phyloP scores from a whole-genome alignment of 2,329 filamentous ascomycete genomes.

The Cladobotryum mycophilum region DNA sequence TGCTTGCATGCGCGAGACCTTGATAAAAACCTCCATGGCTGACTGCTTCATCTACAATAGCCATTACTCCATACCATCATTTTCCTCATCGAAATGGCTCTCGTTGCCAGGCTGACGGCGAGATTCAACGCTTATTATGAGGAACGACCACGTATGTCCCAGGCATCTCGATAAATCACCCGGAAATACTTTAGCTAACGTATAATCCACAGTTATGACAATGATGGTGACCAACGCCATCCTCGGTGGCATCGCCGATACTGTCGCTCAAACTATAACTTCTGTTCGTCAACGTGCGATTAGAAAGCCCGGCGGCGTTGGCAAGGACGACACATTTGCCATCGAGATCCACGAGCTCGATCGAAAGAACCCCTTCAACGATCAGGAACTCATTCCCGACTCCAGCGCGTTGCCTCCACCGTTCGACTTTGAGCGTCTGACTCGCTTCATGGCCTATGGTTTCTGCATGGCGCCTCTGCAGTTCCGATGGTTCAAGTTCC shows the following conservation, averaged over 20 bases:
- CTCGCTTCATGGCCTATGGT: slow-evolving; percentile 93
- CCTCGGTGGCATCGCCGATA: slow-evolving; percentile 91
- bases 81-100: slow-evolving; percentile 81
- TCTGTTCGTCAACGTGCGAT: slow-evolving; percentile 64
- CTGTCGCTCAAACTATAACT: slow-evolving; percentile 88
- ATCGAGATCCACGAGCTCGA: slow-evolving; percentile 88
- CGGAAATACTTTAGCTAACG: not conserved
- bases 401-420: slow-evolving; percentile 61
- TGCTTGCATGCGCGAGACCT: too few relatives aligned
- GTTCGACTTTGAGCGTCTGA: slow-evolving; percentile 93
- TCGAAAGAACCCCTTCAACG: slow-evolving; percentile 65
- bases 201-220: slow-evolving; percentile 63
- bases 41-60: slow-evolving; percentile 41
- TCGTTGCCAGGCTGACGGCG: slow-evolving; percentile 72
- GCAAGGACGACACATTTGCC: slow-evolving; percentile 65
- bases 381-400: slow-evolving; percentile 59
- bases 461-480: slow-evolving; percentile 94
- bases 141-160: slow-evolving; percentile 66
- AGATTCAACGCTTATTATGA: slow-evolving; percentile 95
- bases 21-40: slow-evolving; percentile 12
- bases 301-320: slow-evolving; percentile 52
- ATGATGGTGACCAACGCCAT: slow-evolving; percentile 99
- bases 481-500: slow-evolving; percentile 91
- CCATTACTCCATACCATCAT: slow-evolving; percentile 81
- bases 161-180: not conserved